Conservation (phyloP, 495 filamentous ascomycete species). For the Daldinia concentrica region DNA sequence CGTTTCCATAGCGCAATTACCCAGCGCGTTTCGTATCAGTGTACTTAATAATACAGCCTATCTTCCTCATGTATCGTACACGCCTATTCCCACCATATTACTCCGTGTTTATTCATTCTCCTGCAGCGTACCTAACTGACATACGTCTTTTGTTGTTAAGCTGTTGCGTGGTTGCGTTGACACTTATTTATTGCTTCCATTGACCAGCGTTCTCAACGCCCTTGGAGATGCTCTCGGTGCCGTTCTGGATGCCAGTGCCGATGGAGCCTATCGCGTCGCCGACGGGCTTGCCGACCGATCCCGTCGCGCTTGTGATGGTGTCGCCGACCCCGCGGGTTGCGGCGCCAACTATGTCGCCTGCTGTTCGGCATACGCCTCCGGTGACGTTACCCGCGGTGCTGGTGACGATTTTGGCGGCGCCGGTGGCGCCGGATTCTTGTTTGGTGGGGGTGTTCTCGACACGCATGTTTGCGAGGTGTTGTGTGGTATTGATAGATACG, state of each 20-base stretch:
- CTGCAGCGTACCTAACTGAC: too few species aligned
- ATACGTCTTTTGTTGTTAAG: too few species aligned
- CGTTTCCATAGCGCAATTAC: too few species aligned
- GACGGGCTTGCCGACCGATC: conserved; percentile 69
- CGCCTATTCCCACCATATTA: too few species aligned
- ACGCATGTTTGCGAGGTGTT: conserved; percentile 41
- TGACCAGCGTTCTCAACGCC: conserved; percentile 75
- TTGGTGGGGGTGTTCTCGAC: conserved; percentile 49
- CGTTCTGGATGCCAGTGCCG: conserved; percentile 68
- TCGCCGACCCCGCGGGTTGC: conserved; percentile 70
- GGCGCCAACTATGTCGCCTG: conserved; percentile 74
- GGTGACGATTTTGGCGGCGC: conserved; percentile 69
- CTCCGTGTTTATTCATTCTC: too few species aligned
- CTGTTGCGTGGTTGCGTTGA: neutral
- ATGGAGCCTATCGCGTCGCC: conserved; percentile 71
- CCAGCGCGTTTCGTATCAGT: too few species aligned
- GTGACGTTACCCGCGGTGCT: conserved; percentile 64
- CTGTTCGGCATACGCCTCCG: conserved; percentile 67
- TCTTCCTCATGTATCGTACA: too few species aligned
- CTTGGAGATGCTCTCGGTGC: conserved; percentile 63
- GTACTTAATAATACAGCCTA: too few species aligned
- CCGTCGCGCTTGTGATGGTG: conserved; percentile 69
- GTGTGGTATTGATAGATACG: neutral
- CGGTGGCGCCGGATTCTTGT: conserved; percentile 68
- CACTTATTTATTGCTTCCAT: conserved; percentile 59